Conservation (phyloP, 805 yeast genomes). For the Wickerhamomyces strasburgensis region DNA sequence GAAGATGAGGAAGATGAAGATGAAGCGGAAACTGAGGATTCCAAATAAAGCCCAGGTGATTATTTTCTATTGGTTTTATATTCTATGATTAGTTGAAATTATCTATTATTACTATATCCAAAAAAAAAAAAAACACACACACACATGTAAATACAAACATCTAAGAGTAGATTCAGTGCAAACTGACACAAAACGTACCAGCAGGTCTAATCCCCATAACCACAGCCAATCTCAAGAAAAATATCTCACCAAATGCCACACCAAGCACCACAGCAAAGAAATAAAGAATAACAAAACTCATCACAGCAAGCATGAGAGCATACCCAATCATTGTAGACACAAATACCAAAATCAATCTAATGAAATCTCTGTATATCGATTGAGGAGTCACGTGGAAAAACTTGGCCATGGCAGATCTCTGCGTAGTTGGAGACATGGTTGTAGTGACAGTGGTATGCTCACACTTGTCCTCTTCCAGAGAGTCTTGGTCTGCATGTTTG, state of each 20-base stretch:
- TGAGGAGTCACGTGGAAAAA: conserved; percentile 31
- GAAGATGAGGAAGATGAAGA: conserved; percentile 29
- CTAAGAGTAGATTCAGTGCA: conserved; percentile 17
- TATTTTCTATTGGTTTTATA: too few relatives aligned
- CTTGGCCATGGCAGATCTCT: conserved; percentile 26
- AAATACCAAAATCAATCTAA: conserved; percentile 53
- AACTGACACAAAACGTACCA: conserved; percentile 12
- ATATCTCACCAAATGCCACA: conserved; percentile 62
- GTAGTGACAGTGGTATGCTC: conserved; percentile 5
- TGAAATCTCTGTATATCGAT: conserved; percentile 44
- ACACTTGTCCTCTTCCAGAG: conserved; percentile 8
- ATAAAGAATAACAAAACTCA: conserved; percentile 63
- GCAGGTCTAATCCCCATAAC: conserved; percentile 30
- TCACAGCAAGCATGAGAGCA: conserved; percentile 73
- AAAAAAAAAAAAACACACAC: too few relatives aligned
- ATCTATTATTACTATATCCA: too few relatives aligned
- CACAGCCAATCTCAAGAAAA: conserved; percentile 54
- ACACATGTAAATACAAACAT: too few relatives aligned
- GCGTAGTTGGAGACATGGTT: conserved; percentile 1
- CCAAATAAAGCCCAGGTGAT: too few relatives aligned
- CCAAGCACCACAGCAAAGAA: conserved; percentile 74
- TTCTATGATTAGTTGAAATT: too few relatives aligned
- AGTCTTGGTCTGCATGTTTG: conserved; percentile 2
- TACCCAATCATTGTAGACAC: conserved; percentile 63
- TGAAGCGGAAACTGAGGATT: conserved; percentile 11